Base-by-base conservation (phyloP, 257 asterid genomes). In the Agastache rugosa region DNA sequence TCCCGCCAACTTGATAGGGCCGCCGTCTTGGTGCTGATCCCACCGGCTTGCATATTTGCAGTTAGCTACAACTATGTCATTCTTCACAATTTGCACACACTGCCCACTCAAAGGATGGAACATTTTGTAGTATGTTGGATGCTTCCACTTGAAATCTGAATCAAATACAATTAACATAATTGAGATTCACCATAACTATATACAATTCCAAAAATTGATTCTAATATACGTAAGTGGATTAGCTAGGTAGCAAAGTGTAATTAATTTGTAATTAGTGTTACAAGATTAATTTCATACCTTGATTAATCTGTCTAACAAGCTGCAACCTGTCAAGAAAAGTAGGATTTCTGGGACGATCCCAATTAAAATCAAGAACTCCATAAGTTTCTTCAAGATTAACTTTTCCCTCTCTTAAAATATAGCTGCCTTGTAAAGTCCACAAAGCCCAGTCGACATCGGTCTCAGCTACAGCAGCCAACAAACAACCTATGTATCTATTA, bases 351-450 rank as follows among this genome's bases (percentile, higher is more conserved):
- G 78, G 79, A 20, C 66, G 37, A 66, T 69, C 71, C 96, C 96
- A 90, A 8, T 76, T 80, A 3, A 37, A 6, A 68, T 90, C 82
- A 37, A 85, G 63, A 69, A 86, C 84, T 6, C 96, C 97, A 74
- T 80, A 87, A 0, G 3, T 0, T 66, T 92, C 93, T 2, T 87
- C 90, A 42, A 15, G 5, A 51, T 84, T 77, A 47, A 14, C 41
- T 0, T 2, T 17, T 14, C 89, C 90, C 27, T 86, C 71, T 37
- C 93, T 81, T 1, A 86, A 67, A 1, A 84, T 84, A 58, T 88
- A 92, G 35, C 89, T 85, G 0, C 97, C 96, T 47, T 92, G 93
- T n/a, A 92, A 78, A 23, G 88, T 54, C 96, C 96, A 92, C 44
- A 92, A 44, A 0, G 87, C 89, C 96, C 97, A 92, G 19, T 92